A percentile compares a stretch with the other conserved stretches of the same genome.
These are phyloP conservation scores for Primulina huaijiensis DNA, from an alignment of 257 asterid species.

Conservation along the genomic window DNA sequence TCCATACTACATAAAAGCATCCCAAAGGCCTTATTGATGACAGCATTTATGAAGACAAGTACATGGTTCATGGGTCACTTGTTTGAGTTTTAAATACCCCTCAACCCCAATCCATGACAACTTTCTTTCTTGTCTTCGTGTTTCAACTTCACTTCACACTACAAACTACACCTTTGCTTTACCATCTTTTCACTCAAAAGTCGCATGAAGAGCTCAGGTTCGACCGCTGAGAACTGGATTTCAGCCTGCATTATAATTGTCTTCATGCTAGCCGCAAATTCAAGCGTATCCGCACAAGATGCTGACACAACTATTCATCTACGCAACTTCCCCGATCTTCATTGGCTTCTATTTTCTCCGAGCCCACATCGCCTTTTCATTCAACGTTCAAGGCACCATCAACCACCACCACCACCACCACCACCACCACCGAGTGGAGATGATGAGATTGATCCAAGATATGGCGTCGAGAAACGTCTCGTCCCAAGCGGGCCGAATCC, in stretches of 20 bases:
- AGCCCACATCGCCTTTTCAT: conserved; percentile 7
- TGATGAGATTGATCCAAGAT: conserved; percentile 28
- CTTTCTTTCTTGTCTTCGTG: conserved; percentile 20
- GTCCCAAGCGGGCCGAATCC: conserved; percentile 45
- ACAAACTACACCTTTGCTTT: not conserved
- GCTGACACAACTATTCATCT: not conserved
- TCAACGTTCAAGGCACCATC: conserved; percentile 13
- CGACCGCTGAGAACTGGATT: conserved; percentile 21
- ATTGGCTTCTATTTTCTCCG: not conserved
- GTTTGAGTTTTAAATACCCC: conserved; percentile 40
- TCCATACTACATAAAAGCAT: not conserved
- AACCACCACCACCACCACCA: conserved; percentile 14
- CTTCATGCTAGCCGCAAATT: conserved; percentile 17
- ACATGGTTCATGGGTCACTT: conserved; percentile 41
- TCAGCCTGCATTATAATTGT: not conserved
- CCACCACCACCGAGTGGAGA: conserved; percentile 9
- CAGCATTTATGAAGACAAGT: conserved; percentile 30
- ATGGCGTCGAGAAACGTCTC: conserved; percentile 31
- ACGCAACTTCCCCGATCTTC: not conserved
- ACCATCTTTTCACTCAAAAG: conserved; percentile 10
- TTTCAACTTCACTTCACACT: conserved; percentile 10
- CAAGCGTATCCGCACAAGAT: not conserved
- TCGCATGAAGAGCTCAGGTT: conserved; percentile 29
- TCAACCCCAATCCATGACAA: not conserved
- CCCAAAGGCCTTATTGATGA: conserved; percentile 24